Base-by-base conservation (phyloP, 768 basidiomycete genomes). In the Boletus bicolor region DNA sequence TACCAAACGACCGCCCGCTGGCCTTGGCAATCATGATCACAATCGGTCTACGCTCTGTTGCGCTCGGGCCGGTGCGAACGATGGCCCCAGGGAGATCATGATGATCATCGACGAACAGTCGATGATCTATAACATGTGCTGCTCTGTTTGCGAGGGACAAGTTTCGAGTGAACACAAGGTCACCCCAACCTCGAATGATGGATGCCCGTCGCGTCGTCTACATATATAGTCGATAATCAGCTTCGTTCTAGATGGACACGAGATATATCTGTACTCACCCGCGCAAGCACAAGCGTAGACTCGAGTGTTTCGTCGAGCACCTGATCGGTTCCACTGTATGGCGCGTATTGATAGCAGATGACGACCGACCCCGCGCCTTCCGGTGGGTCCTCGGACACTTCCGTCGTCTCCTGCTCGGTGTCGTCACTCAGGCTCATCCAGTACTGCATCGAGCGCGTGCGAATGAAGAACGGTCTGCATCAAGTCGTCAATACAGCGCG, bases 1-100 rank as follows among this genome's bases (percentile, higher is more conserved):
- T 46, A 66, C 65, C 65, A 35, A 64, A 66, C 28, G 35, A 43
- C 10, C 7, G 26, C n/a, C 43, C 53, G 12, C 4, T 44, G 1
- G 36, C 8, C 26, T 45, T 32, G 4, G 50, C 47, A 9, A 55
- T 35, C 35, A 42, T 21, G 15, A 64, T 24, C 44, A 68, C 49
- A 12, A 56, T 26, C 3, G 52, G 53, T 28, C 38, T 37, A 24
- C 42, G 34, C 2, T 8, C 36, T 19, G 7, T 15, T 1, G 36
- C n/a, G 7, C 57, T 53, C 7, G n/a, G 8, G 36, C 41, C 15
- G 3, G 37, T 30, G 19, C 34, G 51, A 26, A 68, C 41, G 28
- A 61, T 30, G 9, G 50, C 15, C 24, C 39, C 17, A 0, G 26
- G 36, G 10, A 26, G 6, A 28, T 24, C 21, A 24, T 24, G 49